These are phyloP conservation scores for Penicillium salamii DNA, from an alignment of 495 filamentous ascomycete species.

Conservation along the genomic window DNA sequence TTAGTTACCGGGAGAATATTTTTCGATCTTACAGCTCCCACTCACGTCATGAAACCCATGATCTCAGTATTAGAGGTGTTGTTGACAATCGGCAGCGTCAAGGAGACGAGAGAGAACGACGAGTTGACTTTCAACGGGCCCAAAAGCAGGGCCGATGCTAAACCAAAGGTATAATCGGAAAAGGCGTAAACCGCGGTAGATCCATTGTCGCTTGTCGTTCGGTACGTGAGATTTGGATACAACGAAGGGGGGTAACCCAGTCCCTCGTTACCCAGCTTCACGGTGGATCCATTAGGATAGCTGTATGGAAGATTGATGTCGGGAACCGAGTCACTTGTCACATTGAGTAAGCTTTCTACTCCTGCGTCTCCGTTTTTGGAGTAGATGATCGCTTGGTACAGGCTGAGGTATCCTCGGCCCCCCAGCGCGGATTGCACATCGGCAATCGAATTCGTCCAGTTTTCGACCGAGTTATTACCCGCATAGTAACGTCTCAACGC, in stretches of 20 bases:
- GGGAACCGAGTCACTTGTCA: conserved; percentile 48
- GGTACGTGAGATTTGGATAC: conserved; percentile 74
- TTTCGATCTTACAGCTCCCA: not conserved
- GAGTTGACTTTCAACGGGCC: conserved; percentile 68
- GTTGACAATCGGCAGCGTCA: conserved; percentile 72
- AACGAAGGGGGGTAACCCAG: conserved; percentile 64
- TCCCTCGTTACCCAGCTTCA: conserved; percentile 55
- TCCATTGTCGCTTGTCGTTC: conserved; percentile 32
- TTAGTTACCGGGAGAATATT: not conserved
- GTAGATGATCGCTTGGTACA: conserved; percentile 65
- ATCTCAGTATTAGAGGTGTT: conserved; percentile 55
- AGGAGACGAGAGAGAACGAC: conserved; percentile 71
- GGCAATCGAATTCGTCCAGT: conserved; percentile 51
- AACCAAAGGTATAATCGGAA: conserved; percentile 48
- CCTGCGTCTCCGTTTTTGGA: conserved; percentile 57
- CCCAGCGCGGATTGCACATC: conserved; percentile 65
- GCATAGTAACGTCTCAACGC: conserved; percentile 60
- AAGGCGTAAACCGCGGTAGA: conserved; percentile 34
- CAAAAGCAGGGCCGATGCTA: conserved; percentile 54
- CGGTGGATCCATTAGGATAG: conserved; percentile 52
- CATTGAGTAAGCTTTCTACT: conserved; percentile 53
- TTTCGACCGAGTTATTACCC: conserved; percentile 48
- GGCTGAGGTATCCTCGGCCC: conserved; percentile 38
- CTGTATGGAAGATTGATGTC: conserved; percentile 56
- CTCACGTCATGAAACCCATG: conserved; percentile 64